Base-by-base conservation (phyloP, 2,329 filamentous ascomycete species). In the Penicillium occitanis region DNA sequence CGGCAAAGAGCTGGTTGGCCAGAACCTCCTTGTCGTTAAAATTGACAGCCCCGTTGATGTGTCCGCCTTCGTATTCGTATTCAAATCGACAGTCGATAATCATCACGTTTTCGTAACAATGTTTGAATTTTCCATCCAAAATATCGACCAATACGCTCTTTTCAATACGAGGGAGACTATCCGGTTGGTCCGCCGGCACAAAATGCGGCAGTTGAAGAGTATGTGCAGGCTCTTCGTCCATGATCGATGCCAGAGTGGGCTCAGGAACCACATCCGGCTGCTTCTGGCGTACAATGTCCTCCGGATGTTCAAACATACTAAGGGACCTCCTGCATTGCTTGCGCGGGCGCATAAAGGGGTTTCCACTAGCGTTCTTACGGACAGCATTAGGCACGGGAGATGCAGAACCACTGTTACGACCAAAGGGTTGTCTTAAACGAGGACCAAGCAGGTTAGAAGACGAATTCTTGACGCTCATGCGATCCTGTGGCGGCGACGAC, bases 21-120 rank as follows among this genome's bases (percentile, higher is more conserved):
- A 99, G 84, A 68, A 91, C 82, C 73, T 99, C 94, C 80, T 97
- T 97, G 82, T 97, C 92, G 80, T 97, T 98, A 83, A 93, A 95
- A 83, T 99, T 99, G 80, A 97, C 84, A 51, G 95, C 95, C 19
- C 91, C 91, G 71, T 93, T 87, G 75, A 99, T 97, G 77, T 99
- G 95, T 40, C 95, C 95, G 65, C 95, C 95, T 17, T 97, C 90
- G 76, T 96, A 99, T 80, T 99, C 95, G 78, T 99, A 99, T 83
- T 99, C 95, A 76, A 99, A 99, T 22, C 95, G 91, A 78, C 95
- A 99, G 79, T 99, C 95, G 73, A 99, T 90, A 73, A 99, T 85
- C 78, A 96, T 87, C 76, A 92, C 89, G 75, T 93, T 87, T 67
- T 93, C 88, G 77, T 91, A 98, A 28, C 87, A 78, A 30, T 89